Base-by-base conservation (phyloP, 2,329 filamentous ascomycete species). In the Botryotinia narcissicola region DNA sequence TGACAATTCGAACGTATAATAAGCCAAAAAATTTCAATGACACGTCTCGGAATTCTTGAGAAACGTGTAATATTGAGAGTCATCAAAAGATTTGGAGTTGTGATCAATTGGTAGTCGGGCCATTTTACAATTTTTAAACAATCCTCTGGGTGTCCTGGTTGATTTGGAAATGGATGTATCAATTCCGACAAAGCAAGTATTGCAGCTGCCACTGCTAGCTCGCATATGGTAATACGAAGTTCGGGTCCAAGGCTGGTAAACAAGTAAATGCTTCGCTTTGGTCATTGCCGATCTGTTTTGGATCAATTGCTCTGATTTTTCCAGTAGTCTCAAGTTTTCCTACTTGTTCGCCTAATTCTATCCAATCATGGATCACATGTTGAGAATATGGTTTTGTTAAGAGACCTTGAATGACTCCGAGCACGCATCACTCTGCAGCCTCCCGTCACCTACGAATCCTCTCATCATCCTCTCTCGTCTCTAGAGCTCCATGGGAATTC, bases 251-350 rank as follows among this genome's bases (percentile, higher is more conserved):
- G 29, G 3, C 25, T 18, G 29, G 16, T 2, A 4, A 37, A 51
- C 2, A 35, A 1, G 22, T 37, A 4, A 20, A n/a, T n/a, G 20
- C 35, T 14, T 18, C 46, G 10, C 1, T 10, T 5, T 25, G 12
- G 12, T 10, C 8, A 12, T n/a, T 1, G 3, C 1, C 12, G 6
- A 32, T 12, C 16, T 10, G 5, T n/a, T 18, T n/a, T 35, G 10
- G 10, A 37, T 22, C 5, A 18, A 22, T 48, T n/a, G 10, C 12
- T n/a, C n/a, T 16, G 4, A 32, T 12, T 66, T 3, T 9, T 18
- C 37, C n/a, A 2, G 4, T n/a, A 29, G 9, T 35, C 4, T 44
- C 5, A 22, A 35, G 10, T 35, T 35, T 48, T 16, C 25, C n/a
- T n/a, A 35, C 14, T 35, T 48, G 10, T 25, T 16, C 29, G 16